These are phyloP conservation scores for Geotrichum aggregatum DNA, from an alignment of 1,139 yeast genomes.

Conservation along the genomic window DNA sequence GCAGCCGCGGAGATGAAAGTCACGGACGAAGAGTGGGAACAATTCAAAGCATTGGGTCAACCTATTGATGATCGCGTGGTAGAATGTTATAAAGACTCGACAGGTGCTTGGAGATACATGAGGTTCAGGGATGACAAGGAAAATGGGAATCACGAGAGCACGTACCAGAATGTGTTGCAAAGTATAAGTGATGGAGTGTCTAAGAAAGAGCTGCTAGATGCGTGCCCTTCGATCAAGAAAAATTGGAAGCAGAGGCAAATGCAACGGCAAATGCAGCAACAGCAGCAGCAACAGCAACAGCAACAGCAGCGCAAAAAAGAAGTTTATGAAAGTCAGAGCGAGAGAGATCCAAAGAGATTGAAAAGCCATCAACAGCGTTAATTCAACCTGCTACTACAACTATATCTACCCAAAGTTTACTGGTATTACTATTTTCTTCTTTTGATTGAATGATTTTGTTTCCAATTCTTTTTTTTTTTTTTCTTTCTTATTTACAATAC, in stretches of 20 bases:
- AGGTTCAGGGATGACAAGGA: constrained; percentile 90
- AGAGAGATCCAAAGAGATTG: background rate
- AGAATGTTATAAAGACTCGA: constrained; percentile 65
- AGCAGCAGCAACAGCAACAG: background rate
- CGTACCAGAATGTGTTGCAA: constrained; percentile 74
- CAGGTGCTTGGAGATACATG: constrained; percentile 74
- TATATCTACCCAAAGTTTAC: no score
- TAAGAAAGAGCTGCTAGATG: constrained; percentile 63
- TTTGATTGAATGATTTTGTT: background rate
- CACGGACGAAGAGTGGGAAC: constrained; percentile 76
- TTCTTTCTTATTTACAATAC: constrained; percentile 2
- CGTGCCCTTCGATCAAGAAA: constrained; percentile 42
- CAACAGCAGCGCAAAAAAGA: background rate
- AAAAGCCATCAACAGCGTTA: no score
- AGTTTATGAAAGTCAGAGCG: background rate
- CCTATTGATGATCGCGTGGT: constrained; percentile 89
- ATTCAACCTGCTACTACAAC: no score
- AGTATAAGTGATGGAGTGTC: constrained; percentile 85
- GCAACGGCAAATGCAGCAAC: background rate
- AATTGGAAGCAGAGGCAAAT: constrained; percentile 46
- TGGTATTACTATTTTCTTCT: background rate
- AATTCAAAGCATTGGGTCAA: constrained; percentile 60
- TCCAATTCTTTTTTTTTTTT: background rate
- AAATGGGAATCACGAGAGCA: constrained; percentile 77
- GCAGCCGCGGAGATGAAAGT: constrained; percentile 63